Evolutionary conservation across 148 eudicot genomes (phyloP), one percentile per base, ranked within the genome.

Genomic region (Dianthus caryophyllus): DNA sequence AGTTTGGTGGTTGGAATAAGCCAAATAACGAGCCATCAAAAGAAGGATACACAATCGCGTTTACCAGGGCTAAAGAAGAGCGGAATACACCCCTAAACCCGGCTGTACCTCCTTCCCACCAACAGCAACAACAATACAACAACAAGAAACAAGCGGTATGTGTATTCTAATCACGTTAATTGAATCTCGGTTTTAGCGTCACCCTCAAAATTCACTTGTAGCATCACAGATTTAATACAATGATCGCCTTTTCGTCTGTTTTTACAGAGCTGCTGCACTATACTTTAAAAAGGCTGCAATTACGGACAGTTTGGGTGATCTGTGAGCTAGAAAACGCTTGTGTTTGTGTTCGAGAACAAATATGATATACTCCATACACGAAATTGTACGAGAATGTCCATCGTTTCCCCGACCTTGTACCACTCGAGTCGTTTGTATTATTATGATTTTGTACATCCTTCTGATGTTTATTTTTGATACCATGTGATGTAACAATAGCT

Each of bases 1-100:
- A 62, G 16, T 80, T 67, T 43, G 83, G 80, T 9, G 80, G 26
- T 4, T 80, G 83, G 83, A 55, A 80, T 41, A 41, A 41, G 44
- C 44, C 44, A 9, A 41, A 41, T 51, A 67, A 48, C 18, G 72
- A 77, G 59, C 78, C 83, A 39, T 20, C 66, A 33, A 70, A 76
- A 63, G 83, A 76, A 60, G 78, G 78, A 36, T 76, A 64, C 44
- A 80, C 80, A 0, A 73, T 56, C 39, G 69, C 76, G 10, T 80
- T 80, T 44, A 52, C 41, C 4, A 71, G 77, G 68, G 75, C 76
- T 25, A 63, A 31, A 58, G 76, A 73, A 72, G 78, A 80, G 27
- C 55, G 75, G 53, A 53, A 26, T 21, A 76, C 79, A 52, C 79
- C 75, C 50, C 71, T 59, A 5, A 12, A 66, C 64, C 16, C 30